Conservation (phyloP, 2,329 filamentous ascomycete genomes). For the Emmonsiellopsis sp. region DNA sequence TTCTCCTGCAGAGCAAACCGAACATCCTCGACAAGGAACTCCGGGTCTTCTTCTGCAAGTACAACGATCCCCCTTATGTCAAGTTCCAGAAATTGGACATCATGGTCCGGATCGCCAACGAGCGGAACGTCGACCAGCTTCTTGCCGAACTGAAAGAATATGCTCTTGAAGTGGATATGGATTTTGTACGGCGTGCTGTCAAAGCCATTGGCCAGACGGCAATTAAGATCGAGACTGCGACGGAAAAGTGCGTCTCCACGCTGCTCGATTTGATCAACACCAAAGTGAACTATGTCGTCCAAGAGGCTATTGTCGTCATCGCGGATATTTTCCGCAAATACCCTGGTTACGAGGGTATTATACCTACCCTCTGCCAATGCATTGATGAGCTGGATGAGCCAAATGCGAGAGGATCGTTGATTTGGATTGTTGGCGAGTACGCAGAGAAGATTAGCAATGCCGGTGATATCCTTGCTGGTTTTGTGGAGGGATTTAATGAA, state of each 20-base stretch:
- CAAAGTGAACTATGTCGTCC: constrained; percentile 98
- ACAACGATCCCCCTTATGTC: constrained; percentile 95
- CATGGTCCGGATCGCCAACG: constrained; percentile 98
- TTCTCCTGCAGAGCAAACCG: constrained; percentile 88
- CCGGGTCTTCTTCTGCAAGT: constrained; percentile 99
- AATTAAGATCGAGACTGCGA: constrained; percentile 94
- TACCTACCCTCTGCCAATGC: constrained; percentile 89
- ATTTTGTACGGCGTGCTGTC: constrained; percentile 88
- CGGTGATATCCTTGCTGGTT: constrained; percentile 83
- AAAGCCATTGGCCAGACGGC: constrained; percentile 96
- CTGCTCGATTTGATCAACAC: constrained; percentile 90
- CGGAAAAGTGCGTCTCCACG: constrained; percentile 91
- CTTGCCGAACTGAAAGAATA: constrained; percentile 95
- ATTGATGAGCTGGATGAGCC: constrained; percentile 97
- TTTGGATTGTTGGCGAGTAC: constrained; percentile 99
- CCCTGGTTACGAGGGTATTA: constrained; percentile 94
- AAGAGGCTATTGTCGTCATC: constrained; percentile 97
- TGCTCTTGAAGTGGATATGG: constrained; percentile 96
- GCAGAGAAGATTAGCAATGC: constrained; percentile 99
- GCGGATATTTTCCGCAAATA: constrained; percentile 98
- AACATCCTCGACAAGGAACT: constrained; percentile 96
- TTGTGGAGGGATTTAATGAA: constrained; percentile 90
- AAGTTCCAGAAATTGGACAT: constrained; percentile 98
- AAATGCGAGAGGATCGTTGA: constrained; percentile 77
- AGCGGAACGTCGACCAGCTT: constrained; percentile 90